A percentile compares a stretch with the other conserved stretches of the same genome.
These are phyloP conservation scores for Massariosphaeria phaeospora DNA, from an alignment of 495 filamentous ascomycete genomes.

Conservation along the genomic window DNA sequence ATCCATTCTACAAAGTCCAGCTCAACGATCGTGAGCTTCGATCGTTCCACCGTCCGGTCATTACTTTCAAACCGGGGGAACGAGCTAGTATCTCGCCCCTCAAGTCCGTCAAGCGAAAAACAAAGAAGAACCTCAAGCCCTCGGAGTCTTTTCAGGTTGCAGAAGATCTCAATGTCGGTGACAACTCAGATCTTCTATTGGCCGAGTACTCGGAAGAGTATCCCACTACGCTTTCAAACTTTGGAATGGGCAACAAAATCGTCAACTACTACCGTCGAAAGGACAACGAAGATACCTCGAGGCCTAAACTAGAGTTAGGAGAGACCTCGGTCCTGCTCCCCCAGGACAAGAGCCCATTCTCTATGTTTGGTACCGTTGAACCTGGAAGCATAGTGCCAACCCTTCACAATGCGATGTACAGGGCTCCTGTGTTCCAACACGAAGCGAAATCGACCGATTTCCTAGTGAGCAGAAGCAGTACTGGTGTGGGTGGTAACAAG, in stretches of 20 bases:
- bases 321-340: constrained; percentile 81
- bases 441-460: constrained; percentile 75
- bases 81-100: constrained; percentile 48
- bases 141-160: constrained; percentile 69
- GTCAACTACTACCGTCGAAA: constrained; percentile 95
- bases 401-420: constrained; percentile 90
- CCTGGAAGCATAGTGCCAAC: constrained; percentile 84
- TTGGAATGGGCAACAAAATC: constrained; percentile 91
- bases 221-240: constrained; percentile 84
- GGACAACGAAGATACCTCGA: constrained; percentile 67
- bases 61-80: constrained; percentile 54
- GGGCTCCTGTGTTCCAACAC: constrained; percentile 89
- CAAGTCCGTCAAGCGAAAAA: constrained; percentile 74
- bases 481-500: constrained; percentile 62
- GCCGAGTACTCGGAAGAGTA: constrained; percentile 96
- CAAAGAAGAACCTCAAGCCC: constrained; percentile 66
- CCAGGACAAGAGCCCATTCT: constrained; percentile 92
- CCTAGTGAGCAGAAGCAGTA: constrained; percentile 74
- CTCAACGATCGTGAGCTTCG: constrained; percentile 73
- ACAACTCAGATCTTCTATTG: constrained; percentile 79
- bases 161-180: constrained; percentile 72
- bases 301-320: constrained; percentile 73
- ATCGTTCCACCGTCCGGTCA: constrained; percentile 79
- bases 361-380: constrained; percentile 87
- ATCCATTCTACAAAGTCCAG: constrained; percentile 88